Base-by-base conservation (phyloP, 257 asterid species). In the Linaria vulgaris region DNA sequence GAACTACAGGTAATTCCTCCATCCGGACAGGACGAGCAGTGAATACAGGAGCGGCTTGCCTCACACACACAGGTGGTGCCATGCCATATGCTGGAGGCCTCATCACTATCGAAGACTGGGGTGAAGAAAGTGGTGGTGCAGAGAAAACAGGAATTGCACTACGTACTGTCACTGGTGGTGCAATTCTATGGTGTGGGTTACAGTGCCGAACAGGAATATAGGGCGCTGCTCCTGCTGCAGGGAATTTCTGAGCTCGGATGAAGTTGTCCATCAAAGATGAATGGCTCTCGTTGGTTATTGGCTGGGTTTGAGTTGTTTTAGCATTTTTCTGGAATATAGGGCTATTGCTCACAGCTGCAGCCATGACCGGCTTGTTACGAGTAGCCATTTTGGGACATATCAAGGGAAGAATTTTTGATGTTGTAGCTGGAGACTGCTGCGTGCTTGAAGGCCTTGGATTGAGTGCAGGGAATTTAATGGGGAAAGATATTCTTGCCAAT, bases 361-460 rank as follows among this genome's bases (percentile, higher is more conserved):
- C 19, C 13, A 79, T 39, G 54, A 69, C 49, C 22, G 88, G 80
- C 77, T 80, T 80, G 74, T 59, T 74, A 69, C 84, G 94, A 47
- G 73, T 67, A 66, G 79, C 80, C 17, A 88, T 67, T 79, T 73
- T 84, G 3, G 94, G 85, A 82, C 86, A 81, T 78, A 94, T 90
- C 46, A 94, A 79, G 61, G 97, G 97, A 72, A 90, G 97, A 64
- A 94, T 86, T 71, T 84, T 94, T n/a, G 97, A 94, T 56, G 97
- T 72, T 53, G 97, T 54, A 55, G 84, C 67, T 34, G 80, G 74
- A 70, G 87, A 57, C 65, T 69, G 99, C 69, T 76, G 90, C 49
- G 75, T 59, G 38, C 63, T 79, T 27, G 84, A 70, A 19, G 90
- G 81, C 79, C 84, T 82, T 23, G 88, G 74, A 37, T 73, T 77